Base-by-base conservation (phyloP, 768 basidiomycete genomes). In the Collybia sordida region DNA sequence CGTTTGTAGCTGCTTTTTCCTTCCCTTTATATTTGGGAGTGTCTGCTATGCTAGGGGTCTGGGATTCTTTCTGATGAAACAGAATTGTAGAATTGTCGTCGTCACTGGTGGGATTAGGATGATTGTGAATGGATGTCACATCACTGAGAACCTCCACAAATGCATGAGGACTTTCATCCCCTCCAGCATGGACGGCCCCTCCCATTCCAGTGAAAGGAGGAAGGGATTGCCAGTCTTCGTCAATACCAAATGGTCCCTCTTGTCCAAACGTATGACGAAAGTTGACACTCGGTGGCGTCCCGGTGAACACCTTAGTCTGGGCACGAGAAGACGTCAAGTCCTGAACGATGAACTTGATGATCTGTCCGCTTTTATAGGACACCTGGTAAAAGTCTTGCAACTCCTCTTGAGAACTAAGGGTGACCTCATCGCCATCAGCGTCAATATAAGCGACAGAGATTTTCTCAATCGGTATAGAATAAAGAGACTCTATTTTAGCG, bases 361-460 rank as follows among this genome's bases (percentile, higher is more conserved):
- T 51, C 18, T 70, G 64, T 12, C 62, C 62, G 38, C 59, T 49
- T 18, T 52, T 54, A 55, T 66, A 48, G 50, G 69, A 58, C 6
- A 70, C 68, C 23, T 62, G 59, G 61, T 86, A 90, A 62, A 78
- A 88, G 51, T 91, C 88, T 47, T 78, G 75, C n/a, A 92, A 78
- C 64, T 93, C 90, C 27, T 84, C 83, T 47, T 89, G 75, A 3
- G 89, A 81, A 65, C 81, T 88, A 49, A 91, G 72, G 9, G 89
- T 91, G 53, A 93, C 81, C 52, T 85, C 81, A 60, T 92, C 90
- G 34, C 80, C 77, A 59, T 92, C 89, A 25, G 64, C 62, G 64
- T 93, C 90, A 42, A 84, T 52, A 64, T 93, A 92, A 25, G 85
- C 82, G 27, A 88, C 83, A 2, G 74, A 87, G 45, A 90, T 69